These are phyloP conservation scores for Melampsora occidentalis DNA, from an alignment of 1,284 basidiomycete genomes.

Conservation along the genomic window DNA sequence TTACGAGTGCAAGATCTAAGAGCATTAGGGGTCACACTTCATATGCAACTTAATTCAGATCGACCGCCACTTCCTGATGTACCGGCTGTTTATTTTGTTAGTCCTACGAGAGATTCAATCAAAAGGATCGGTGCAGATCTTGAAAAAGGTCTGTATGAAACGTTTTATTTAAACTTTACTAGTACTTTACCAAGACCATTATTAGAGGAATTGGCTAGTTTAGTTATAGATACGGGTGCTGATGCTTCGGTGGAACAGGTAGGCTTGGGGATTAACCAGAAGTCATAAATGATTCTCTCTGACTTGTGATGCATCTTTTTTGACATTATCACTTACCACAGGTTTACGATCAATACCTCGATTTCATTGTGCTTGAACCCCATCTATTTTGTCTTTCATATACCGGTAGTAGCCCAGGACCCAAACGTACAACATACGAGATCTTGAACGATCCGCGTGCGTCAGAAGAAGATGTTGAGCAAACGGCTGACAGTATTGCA, in stretches of 20 bases:
- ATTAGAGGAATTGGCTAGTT: slow-evolving; percentile 87
- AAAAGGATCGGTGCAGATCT: slow-evolving; percentile 80
- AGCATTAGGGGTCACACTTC: slow-evolving; percentile 77
- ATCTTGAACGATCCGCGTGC: slow-evolving; percentile 89
- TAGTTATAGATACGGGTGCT: slow-evolving; percentile 79
- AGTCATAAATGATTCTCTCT: neutral
- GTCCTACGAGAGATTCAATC: slow-evolving; percentile 82
- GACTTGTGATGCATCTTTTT: neutral
- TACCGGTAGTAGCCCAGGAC: slow-evolving; percentile 52
- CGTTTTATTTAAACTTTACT: slow-evolving; percentile 92
- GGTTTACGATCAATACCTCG: slow-evolving; percentile 93
- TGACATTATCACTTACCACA: slow-evolving; percentile 52
- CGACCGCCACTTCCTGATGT: slow-evolving; percentile 90
- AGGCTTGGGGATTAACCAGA: neutral
- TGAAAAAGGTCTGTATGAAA: slow-evolving; percentile 81
- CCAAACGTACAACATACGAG: slow-evolving; percentile 63
- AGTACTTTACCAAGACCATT: slow-evolving; percentile 81
- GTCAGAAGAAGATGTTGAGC: slow-evolving; percentile 84
- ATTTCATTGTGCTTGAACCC: slow-evolving; percentile 90
- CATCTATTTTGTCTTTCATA: slow-evolving; percentile 84
- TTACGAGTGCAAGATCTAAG: slow-evolving; percentile 92
- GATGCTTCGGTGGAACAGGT: slow-evolving; percentile 78
- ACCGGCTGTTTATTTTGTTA: slow-evolving; percentile 94
- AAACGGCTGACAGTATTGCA: slow-evolving; percentile 87
- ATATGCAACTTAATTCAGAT: slow-evolving; percentile 81